phyloP scores from a whole-genome alignment of 148 eudicot species.

The Limonium bicolor region DNA sequence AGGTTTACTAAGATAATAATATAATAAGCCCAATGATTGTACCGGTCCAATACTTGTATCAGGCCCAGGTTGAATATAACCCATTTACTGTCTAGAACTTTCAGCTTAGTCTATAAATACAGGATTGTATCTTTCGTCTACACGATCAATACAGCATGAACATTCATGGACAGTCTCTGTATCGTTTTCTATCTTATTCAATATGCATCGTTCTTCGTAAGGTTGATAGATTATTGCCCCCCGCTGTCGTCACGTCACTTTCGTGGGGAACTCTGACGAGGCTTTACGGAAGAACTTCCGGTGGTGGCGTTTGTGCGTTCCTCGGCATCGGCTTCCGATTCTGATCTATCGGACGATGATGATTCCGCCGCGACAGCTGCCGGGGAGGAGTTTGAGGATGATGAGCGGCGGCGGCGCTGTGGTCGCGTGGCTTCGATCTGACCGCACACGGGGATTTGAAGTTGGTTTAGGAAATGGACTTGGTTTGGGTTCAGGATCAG shows the following conservation, averaged over 20 bases:
- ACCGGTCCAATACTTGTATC: no score
- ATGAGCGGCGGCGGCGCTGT: conserved; percentile 12
- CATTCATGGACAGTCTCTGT: conserved; percentile 55
- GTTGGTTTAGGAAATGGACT: conserved; percentile 47
- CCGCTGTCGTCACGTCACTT: conserved; percentile 76
- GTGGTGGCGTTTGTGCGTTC: conserved; percentile 26
- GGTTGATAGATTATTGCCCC: no score
- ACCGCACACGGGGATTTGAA: conserved; percentile 47
- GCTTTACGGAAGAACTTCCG: conserved; percentile 64
- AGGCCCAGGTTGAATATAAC: no score
- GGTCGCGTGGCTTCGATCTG: conserved; percentile 26
- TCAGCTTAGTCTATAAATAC: no score
- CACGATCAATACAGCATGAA: no score
- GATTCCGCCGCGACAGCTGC: conserved; percentile 5
- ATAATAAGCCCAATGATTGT: no score
- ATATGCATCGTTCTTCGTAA: no score
- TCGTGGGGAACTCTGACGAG: conserved; percentile 77
- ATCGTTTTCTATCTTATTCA: conserved; percentile 64
- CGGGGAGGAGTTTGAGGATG: conserved; percentile 7
- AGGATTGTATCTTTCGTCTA: no score
- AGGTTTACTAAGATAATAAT: no score
- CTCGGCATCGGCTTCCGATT: conserved; percentile 12
- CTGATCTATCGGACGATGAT: conserved; percentile 11
- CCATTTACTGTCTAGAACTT: no score
- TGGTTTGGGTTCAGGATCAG: conserved; percentile 60